Evolutionary conservation across 2,329 filamentous ascomycete species (phyloP), one percentile per base, ranked within the genome.

Genomic region (Botrytis aclada): DNA sequence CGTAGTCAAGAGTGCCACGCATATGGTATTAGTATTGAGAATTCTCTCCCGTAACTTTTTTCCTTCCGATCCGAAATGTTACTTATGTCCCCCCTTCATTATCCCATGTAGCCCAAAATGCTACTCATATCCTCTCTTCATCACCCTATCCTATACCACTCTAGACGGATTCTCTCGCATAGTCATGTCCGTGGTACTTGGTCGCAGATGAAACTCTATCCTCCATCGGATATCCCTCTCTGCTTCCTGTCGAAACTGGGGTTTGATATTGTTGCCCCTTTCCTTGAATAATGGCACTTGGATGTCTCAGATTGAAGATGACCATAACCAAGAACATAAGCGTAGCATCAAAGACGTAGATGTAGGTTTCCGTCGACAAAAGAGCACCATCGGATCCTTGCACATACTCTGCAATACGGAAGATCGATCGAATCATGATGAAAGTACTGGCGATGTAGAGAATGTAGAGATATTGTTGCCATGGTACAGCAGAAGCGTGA

Each of bases 361-460:
- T 72, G 37, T 80, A 85, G 70, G 81, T 81, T 79, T 87, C 86
- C 56, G 83, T 81, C 22, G 77, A 75, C 54, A 86, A 78, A 16
- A 88, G 75, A 66, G 81, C 83, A 1, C 86, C 86, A 34, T 80
- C 76, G 39, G 82, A 80, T 1, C 86, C 85, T 75, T 83, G 78
- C 0, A 80, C 74, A 73, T 85, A 88, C 79, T 88, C 86, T 10
- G 83, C 77, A 16, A 87, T 80, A 45, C 86, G 82, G 70, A 86
- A 86, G 2, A 87, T 73, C 10, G 80, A 84, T 51, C 87, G 82
- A 9, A 87, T 70, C 73, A 88, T 78, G 76, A 88, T 87, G 29
- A 87, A 78, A 0, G 77, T 74, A 71, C 82, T 84, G 51, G 82
- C 81, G 2, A 76, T 64, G 75, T 86, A 86, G 8, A 87, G 79